These are phyloP conservation scores for Alternaria dauci DNA, from an alignment of 2,329 filamentous ascomycete species.

Conservation along the genomic window DNA sequence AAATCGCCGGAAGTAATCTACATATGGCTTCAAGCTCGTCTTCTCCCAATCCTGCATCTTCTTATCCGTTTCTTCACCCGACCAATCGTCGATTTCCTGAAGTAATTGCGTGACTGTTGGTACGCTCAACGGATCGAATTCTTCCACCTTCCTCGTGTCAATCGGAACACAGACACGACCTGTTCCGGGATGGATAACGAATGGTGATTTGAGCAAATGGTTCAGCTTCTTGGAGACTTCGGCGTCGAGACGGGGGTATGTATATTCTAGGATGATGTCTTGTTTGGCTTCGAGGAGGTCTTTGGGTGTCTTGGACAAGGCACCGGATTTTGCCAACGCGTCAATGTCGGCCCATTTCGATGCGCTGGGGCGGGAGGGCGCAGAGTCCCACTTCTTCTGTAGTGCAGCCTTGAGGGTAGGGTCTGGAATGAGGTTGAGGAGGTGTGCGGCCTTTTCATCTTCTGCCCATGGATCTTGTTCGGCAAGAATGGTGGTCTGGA, in stretches of 20 bases:
- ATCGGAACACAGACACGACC: slow-evolving; percentile 96
- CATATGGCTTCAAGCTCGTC: slow-evolving; percentile 90
- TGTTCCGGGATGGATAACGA: slow-evolving; percentile 94
- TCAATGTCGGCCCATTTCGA: slow-evolving; percentile 97
- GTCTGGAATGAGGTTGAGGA: slow-evolving; percentile 87
- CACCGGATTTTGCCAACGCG: slow-evolving; percentile 77
- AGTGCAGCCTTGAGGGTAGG: slow-evolving; percentile 77
- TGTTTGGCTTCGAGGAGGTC: slow-evolving; percentile 89
- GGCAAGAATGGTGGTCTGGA: slow-evolving; percentile 80
- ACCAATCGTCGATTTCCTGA: slow-evolving; percentile 85
- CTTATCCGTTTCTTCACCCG: slow-evolving; percentile 58
- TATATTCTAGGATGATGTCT: slow-evolving; percentile 96
- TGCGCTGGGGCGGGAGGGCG: slow-evolving; percentile 76
- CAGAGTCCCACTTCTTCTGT: slow-evolving; percentile 88
- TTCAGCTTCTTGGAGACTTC: slow-evolving; percentile 98
- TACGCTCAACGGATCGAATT: slow-evolving; percentile 87
- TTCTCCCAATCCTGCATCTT: slow-evolving; percentile 90
- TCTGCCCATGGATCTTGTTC: slow-evolving; percentile 84
- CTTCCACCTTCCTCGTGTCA: slow-evolving; percentile 74
- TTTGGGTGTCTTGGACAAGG: slow-evolving; percentile 74
- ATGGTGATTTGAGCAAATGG: slow-evolving; percentile 96
- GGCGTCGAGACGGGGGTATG: slow-evolving; percentile 94
- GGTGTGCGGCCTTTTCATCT: slow-evolving; percentile 74
- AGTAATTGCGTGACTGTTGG: slow-evolving; percentile 86
- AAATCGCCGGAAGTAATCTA: slow-evolving; percentile 87